Base-by-base conservation (phyloP, 148 eudicot species). In the Silene conica region DNA sequence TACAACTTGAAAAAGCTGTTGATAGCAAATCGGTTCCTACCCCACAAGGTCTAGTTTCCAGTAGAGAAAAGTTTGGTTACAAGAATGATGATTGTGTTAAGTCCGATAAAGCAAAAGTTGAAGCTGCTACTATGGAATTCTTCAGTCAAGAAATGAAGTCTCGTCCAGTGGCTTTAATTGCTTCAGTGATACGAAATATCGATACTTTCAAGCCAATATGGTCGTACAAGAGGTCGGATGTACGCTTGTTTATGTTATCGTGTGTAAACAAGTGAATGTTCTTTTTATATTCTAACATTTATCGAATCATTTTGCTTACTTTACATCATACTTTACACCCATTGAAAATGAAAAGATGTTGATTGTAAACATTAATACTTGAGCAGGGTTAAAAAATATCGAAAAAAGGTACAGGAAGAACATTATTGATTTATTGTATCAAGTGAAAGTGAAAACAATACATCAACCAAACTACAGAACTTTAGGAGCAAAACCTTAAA, bases 151-250 rank as follows among this genome's bases (percentile, higher is more conserved):
- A 73, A 66, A 63, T 78, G 16, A 79, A 52, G 46, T 63, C 41
- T 66, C 87, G 82, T n/a, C 92, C 92, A 2, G 76, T 90, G 67
- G 96, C 96, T 5, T 80, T 87, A 48, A 79, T 95, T 72, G 96
- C 97, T 22, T 87, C 90, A 12, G 99, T 92, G 55, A 81, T 95
- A 76, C 83, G 99, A 58, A 95, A 90, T 72, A 43, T 83, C 13
- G 86, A 90, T 38, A 95, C 97, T 8, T 92, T 87, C 72, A 77
- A 65, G 87, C 87, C 18, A 83, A 82, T 57, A 83, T 95, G 34
- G 5, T 2, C 28, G 85, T 92, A 92, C 59, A 77, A 74, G 21
- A 67, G 84, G 77, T 84, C 88, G 19, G 83, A 79, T 80, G 81
- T 92, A 66, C 75, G 84, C 63, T 77, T 95, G 77, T 77, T 94